Percentiles rank a stretch among this genome's conserved stretches.
Evolutionary conservation across 805 yeast genomes (phyloP).

Genomic region (Blastobotrys robertii): DNA sequence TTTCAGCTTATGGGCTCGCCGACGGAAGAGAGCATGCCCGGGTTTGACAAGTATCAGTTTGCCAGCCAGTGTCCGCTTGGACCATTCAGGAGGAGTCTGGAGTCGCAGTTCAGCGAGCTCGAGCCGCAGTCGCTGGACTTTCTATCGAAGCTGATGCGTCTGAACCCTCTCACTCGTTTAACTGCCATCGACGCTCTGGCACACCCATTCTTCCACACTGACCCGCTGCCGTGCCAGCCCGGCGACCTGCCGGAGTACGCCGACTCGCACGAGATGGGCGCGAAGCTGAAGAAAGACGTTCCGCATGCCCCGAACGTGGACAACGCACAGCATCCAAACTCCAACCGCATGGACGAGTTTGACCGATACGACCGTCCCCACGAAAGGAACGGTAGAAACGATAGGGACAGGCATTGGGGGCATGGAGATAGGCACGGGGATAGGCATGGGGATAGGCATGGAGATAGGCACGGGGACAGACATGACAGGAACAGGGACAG

Average conservation of each 20-base stretch:
- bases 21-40: slow-evolving; percentile 47
- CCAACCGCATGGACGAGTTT: neutral
- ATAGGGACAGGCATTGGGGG: no score
- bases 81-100: slow-evolving; percentile 31
- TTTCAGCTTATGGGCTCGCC: slow-evolving; percentile 83
- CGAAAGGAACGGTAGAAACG: no score
- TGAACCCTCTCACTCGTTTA: slow-evolving; percentile 64
- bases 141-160: slow-evolving; percentile 47
- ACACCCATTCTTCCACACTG: slow-evolving; percentile 56
- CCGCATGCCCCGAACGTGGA: slow-evolving; percentile 10
- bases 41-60: slow-evolving; percentile 46
- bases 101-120: slow-evolving; percentile 27
- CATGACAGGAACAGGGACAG: neutral
- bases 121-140: slow-evolving; percentile 27
- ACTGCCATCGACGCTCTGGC: slow-evolving; percentile 73
- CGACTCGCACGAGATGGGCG: slow-evolving; percentile 83
- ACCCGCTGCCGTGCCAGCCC: slow-evolving; percentile 54
- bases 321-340: slow-evolving; percentile 2
- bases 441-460: no score
- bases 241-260: slow-evolving; percentile 58
- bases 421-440: neutral
- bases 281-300: slow-evolving; percentile 7
- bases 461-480: neutral
- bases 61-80: slow-evolving; percentile 17
- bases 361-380: neutral